Conservation (phyloP, 164 flowering plant genomes). For the Macadamia integrifolia region DNA sequence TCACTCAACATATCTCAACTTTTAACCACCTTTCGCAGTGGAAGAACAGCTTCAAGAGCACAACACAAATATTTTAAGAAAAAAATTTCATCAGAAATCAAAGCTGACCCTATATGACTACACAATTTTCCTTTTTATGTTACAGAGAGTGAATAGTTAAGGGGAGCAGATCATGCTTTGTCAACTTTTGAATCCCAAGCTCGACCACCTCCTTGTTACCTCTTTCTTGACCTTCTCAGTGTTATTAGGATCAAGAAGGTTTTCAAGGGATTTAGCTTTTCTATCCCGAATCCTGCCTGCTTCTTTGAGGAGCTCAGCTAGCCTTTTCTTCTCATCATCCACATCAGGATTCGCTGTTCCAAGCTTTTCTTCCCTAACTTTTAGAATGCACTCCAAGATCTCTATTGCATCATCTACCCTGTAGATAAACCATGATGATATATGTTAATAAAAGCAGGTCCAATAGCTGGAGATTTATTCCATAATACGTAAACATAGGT, state of each 20-base stretch:
- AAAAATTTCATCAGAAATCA: slow-evolving; percentile 19
- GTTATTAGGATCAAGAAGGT: slow-evolving; percentile 72
- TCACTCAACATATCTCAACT: slow-evolving; percentile 9
- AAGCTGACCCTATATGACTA: slow-evolving; percentile 13
- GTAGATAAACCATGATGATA: slow-evolving; percentile 11
- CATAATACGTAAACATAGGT: too few relatives aligned
- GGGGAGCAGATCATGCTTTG: background rate
- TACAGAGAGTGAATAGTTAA: slow-evolving; percentile 33
- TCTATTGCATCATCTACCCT: slow-evolving; percentile 96
- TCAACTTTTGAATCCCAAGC: slow-evolving; percentile 75
- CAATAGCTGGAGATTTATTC: background rate
- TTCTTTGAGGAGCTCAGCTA: slow-evolving; percentile 89
- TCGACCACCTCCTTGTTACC: slow-evolving; percentile 67
- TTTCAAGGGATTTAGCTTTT: slow-evolving; percentile 84
- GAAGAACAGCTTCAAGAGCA: background rate
- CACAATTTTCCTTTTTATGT: slow-evolving; percentile 40
- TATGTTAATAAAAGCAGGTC: background rate
- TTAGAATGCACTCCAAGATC: slow-evolving; percentile 81
- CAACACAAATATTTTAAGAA: slow-evolving; percentile 20
- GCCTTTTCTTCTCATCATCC: slow-evolving; percentile 86
- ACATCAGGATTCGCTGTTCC: slow-evolving; percentile 97
- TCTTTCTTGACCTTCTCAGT: slow-evolving; percentile 88
- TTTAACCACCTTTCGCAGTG: background rate
- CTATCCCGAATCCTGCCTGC: slow-evolving; percentile 78
- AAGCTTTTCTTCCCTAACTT: slow-evolving; percentile 88